phyloP scores from a whole-genome alignment of 768 basidiomycete genomes.

The Amylocystis lapponica region DNA sequence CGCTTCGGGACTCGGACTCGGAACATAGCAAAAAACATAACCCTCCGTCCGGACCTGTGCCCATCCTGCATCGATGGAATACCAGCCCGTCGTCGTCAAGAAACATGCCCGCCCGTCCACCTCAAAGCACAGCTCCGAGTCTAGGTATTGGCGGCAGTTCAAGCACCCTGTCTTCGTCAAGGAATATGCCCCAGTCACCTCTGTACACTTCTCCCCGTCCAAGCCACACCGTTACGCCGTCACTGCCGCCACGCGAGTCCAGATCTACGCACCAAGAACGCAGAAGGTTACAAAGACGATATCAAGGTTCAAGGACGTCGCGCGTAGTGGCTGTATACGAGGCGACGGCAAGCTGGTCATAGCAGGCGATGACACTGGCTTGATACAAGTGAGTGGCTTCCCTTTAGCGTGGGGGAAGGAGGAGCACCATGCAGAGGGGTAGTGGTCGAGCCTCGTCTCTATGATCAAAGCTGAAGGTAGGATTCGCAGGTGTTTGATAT shows the following conservation, averaged over 20 bases:
- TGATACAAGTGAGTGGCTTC: slow-evolving; percentile 54
- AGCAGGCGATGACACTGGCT: slow-evolving; percentile 90
- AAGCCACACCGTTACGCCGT: slow-evolving; percentile 94
- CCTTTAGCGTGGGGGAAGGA: neutral
- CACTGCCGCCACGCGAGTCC: slow-evolving; percentile 87
- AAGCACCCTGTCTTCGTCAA: slow-evolving; percentile 92
- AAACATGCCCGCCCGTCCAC: slow-evolving; percentile 51
- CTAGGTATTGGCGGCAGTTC: slow-evolving; percentile 82
- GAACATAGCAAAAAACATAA: neutral
- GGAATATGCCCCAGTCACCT: slow-evolving; percentile 94
- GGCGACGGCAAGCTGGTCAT: slow-evolving; percentile 92
- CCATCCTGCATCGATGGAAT: slow-evolving; percentile 57
- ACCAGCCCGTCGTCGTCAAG: slow-evolving; percentile 66
- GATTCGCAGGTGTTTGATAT: slow-evolving; percentile 74
- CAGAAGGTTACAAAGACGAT: slow-evolving; percentile 97
- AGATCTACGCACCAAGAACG: slow-evolving; percentile 94
- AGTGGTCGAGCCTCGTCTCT: neutral
- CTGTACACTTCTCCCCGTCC: slow-evolving; percentile 82
- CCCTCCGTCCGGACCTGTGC: neutral
- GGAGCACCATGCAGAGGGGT: slow-evolving; percentile 5
- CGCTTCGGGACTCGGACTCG: slow-evolving; percentile 13
- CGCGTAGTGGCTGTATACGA: slow-evolving; percentile 82
- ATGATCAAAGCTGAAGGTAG: slow-evolving; percentile 2
- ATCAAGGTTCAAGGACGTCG: slow-evolving; percentile 94
- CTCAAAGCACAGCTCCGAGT: slow-evolving; percentile 65